Percentiles rank a stretch among this genome's conserved stretches.
Conservation (phyloP, 139 green algal genomes). For the Klebsormidium nitens region DNA sequence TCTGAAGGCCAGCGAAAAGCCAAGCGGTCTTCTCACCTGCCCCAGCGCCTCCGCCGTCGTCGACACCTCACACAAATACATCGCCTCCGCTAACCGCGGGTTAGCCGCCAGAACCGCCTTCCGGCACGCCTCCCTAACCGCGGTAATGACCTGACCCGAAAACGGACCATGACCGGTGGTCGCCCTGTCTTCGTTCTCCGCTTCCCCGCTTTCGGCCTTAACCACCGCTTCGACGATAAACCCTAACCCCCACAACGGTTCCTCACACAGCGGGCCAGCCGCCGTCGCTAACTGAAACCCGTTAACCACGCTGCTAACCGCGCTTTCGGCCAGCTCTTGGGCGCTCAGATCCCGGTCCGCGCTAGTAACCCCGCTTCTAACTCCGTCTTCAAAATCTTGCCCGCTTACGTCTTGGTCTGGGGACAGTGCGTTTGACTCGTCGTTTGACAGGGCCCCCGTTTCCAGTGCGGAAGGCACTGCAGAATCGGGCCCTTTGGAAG, state of each 20-base stretch:
- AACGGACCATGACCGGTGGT: constrained; percentile 12
- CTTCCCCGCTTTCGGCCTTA: constrained; percentile 2
- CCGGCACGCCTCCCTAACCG: constrained; percentile 57
- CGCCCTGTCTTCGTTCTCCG: not conserved
- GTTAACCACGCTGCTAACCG: constrained; percentile 50
- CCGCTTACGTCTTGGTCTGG: too few species aligned
- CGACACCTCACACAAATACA: constrained; percentile 58
- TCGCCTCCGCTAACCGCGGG: constrained; percentile 86
- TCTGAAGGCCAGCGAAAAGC: too few species aligned
- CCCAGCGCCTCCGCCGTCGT: constrained; percentile 53
- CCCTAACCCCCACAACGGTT: constrained; percentile 86
- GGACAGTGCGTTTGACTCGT: too few species aligned
- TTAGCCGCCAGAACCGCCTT: constrained; percentile 69
- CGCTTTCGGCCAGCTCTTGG: not conserved
- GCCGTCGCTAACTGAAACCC: constrained; percentile 86
- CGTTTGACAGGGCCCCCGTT: too few species aligned
- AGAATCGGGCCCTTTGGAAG: too few species aligned
- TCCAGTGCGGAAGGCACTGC: too few species aligned
- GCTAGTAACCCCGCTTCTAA: too few species aligned
- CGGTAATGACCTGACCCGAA: constrained; percentile 43
- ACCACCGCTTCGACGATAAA: constrained; percentile 65
- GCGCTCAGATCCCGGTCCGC: too few species aligned
- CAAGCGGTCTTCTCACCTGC: too few species aligned
- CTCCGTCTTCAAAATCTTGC: too few species aligned
- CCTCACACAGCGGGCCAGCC: constrained; percentile 90